Conservation (phyloP, 495 filamentous ascomycete genomes). For the Neurospora tetraspora region DNA sequence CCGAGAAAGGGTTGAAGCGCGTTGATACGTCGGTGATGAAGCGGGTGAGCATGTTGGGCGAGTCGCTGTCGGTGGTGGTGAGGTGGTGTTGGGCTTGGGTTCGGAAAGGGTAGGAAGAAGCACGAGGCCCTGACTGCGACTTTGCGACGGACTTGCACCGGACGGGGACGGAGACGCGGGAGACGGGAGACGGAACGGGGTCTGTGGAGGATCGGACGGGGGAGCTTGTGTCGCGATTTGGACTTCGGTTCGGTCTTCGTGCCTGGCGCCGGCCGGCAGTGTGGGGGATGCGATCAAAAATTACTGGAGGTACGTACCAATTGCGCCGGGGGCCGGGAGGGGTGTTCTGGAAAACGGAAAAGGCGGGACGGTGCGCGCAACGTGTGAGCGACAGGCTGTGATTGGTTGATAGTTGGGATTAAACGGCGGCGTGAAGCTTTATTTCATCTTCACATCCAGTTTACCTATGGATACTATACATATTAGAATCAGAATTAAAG, state of each 20-base stretch:
- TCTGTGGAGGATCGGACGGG: neutral
- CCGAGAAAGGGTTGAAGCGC: conserved; percentile 86
- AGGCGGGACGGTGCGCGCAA: neutral
- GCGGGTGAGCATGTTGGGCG: conserved; percentile 66
- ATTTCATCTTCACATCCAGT: neutral
- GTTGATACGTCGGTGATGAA: conserved; percentile 77
- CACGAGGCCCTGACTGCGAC: neutral
- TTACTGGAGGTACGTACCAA: neutral
- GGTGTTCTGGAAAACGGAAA: neutral
- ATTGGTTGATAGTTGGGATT: neutral
- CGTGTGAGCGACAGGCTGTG: neutral
- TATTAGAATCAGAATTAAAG: neutral
- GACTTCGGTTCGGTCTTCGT: neutral
- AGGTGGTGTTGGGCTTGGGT: neutral
- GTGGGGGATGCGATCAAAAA: neutral
- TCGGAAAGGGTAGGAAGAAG: neutral
- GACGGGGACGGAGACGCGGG: conserved; percentile 2
- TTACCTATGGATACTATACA: neutral
- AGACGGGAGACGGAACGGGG: neutral
- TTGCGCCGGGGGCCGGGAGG: neutral
- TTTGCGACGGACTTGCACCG: conserved; percentile 3
- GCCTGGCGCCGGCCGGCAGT: neutral
- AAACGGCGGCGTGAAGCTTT: neutral
- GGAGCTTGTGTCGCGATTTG: neutral
- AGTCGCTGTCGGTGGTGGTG: neutral